Conservation (phyloP, 2,329 filamentous ascomycete genomes). For the Fusarium pininemorale region DNA sequence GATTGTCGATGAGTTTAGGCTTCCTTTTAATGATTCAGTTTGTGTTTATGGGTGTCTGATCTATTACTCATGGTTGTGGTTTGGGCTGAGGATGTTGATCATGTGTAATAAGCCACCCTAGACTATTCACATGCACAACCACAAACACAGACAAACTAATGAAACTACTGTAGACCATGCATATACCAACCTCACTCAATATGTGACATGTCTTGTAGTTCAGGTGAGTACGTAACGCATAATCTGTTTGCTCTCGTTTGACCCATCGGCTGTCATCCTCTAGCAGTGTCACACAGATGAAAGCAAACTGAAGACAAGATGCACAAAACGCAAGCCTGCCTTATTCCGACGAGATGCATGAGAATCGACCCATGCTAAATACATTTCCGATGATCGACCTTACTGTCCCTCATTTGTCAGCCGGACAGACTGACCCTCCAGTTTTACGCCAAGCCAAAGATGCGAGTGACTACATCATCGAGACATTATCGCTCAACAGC, state of each 20-base stretch:
- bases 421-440: background rate
- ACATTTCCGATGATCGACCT: background rate
- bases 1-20: background rate
- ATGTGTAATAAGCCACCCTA: background rate
- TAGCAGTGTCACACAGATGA: background rate
- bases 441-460: background rate
- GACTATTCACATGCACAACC: background rate
- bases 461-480: constrained; percentile 11
- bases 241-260: background rate
- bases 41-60: accelerated
- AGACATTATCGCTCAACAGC: constrained; percentile 3
- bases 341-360: background rate
- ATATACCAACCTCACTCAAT: background rate
- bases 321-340: background rate
- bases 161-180: background rate
- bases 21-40: background rate
- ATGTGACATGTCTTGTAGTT: background rate
- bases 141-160: background rate
- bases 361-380: background rate
- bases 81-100: background rate
- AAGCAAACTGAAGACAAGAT: background rate
- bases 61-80: background rate
- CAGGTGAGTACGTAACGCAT: background rate
- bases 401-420: background rate
- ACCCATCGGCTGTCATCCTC: too few species aligned